A percentile compares a stretch with the other conserved stretches of the same genome.
These are phyloP conservation scores for Brassica napus DNA, from an alignment of 345 rosid species.

Conservation along the genomic window Da-Ae NC_063447.1:25239001-25239500, in stretches of 20 bases:
- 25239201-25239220: background rate
- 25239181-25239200: background rate
- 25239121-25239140: no score
- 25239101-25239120: constrained; percentile 25
- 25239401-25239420: no score
- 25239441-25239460: no score
- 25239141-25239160: background rate
- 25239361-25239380: background rate
- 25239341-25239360: background rate
- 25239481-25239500: no score
- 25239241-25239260: background rate
- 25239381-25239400: no score
- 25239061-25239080: background rate
- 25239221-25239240: constrained; percentile 26
- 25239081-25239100: constrained; percentile 40
- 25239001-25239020: background rate
- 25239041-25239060: background rate
- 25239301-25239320: constrained; percentile 26
- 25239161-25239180: constrained; percentile 33
- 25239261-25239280: background rate
- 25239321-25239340: constrained; percentile 15
- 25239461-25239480: no score
- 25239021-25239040: background rate
- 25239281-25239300: constrained; percentile 10
- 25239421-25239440: no score